Evolutionary conservation across 192 early-diverging fungal genomes (phyloP).

Genomic region (Geranomyces variabilis): DNA sequence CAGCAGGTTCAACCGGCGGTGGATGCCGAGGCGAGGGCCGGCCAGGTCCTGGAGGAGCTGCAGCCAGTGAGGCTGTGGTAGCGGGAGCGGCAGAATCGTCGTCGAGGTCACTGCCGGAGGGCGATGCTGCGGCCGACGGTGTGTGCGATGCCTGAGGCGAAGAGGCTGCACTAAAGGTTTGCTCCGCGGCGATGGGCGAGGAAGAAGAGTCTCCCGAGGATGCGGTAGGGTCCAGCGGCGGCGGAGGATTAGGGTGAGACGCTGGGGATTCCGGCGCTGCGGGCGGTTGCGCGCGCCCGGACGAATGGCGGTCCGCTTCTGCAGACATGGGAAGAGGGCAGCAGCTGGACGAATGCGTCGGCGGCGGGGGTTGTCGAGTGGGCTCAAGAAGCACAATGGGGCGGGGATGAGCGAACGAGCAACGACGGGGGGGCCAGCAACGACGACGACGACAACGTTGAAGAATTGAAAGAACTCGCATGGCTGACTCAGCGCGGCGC

Average conservation of each 20-base stretch:
- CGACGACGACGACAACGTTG: too few relatives aligned
- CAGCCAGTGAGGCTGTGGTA: neutral
- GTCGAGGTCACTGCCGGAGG: neutral
- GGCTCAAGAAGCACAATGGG: too few relatives aligned
- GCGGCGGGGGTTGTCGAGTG: too few relatives aligned
- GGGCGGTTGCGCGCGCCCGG: too few relatives aligned
- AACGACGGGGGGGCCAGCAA: too few relatives aligned
- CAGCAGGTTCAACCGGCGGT: neutral
- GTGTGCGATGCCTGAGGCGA: neutral
- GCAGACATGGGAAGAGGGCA: too few relatives aligned
- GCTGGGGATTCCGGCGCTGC: neutral
- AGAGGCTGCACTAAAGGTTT: neutral
- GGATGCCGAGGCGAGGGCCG: neutral
- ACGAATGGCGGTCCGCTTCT: too few relatives aligned
- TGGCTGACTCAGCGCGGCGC: too few relatives aligned
- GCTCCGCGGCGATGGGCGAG: neutral
- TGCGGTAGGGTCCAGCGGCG: neutral
- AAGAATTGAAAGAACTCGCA: too few relatives aligned
- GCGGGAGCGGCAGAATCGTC: too few relatives aligned
- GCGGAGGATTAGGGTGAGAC: neutral
- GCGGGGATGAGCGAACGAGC: too few relatives aligned
- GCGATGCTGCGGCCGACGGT: neutral
- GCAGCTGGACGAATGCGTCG: too few relatives aligned
- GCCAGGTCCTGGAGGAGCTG: neutral
- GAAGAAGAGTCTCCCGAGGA: neutral